Conservation (phyloP, 1,139 yeast genomes). For the Candida sp. region DNA sequence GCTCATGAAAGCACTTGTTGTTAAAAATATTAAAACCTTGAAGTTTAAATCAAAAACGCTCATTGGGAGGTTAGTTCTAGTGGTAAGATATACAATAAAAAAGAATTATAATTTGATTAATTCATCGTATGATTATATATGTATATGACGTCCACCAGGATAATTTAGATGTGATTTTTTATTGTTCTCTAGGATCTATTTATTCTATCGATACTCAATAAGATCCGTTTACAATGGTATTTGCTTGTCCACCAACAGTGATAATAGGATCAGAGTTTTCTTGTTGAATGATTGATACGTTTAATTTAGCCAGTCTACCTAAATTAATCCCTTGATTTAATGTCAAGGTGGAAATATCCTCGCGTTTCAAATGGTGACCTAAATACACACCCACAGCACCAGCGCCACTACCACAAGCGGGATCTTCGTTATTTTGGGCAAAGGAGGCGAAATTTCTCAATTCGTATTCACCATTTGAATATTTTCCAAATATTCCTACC, state of each 20-base stretch:
- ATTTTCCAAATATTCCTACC: slow-evolving; percentile 31
- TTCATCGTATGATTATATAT: no score
- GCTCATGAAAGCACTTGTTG: no score
- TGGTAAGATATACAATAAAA: no score
- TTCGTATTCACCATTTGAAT: slow-evolving; percentile 18
- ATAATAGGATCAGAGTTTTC: slow-evolving; percentile 15
- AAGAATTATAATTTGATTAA: no score
- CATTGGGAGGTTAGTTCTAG: no score
- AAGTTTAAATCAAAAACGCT: no score
- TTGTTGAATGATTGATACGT: slow-evolving; percentile 13
- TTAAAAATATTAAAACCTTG: no score
- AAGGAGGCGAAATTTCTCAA: slow-evolving; percentile 40
- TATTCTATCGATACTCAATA: no score
- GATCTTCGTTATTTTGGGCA: slow-evolving; percentile 39
- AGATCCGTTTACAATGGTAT: slow-evolving; percentile 26
- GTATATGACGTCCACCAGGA: background rate
- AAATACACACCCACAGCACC: slow-evolving; percentile 30
- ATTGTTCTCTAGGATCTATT: slow-evolving; percentile 3
- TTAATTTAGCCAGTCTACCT: slow-evolving; percentile 28
- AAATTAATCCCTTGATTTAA: slow-evolving; percentile 34
- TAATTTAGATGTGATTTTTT: background rate
- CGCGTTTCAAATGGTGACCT: slow-evolving; percentile 4
- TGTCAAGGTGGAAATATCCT: background rate
- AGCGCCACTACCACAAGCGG: slow-evolving; percentile 52
- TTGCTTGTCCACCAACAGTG: slow-evolving; percentile 24